These are phyloP conservation scores for Cutaneotrichosporon dermatis DNA, from an alignment of 1,284 basidiomycete genomes.

Conservation along the genomic window DNA sequence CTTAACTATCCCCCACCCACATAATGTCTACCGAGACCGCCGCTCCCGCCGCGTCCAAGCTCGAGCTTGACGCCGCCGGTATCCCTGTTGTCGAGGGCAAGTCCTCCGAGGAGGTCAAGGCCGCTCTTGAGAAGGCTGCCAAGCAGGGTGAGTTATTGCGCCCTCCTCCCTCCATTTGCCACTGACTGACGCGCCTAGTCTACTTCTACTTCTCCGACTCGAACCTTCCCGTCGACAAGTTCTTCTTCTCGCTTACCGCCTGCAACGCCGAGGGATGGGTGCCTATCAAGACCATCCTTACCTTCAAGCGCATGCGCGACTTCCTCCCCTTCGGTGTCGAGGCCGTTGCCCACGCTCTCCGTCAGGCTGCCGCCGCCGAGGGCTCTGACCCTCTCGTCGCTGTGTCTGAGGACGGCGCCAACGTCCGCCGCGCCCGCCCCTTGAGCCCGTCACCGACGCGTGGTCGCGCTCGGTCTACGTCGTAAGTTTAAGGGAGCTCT, in stretches of 20 bases:
- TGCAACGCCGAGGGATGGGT: constrained; percentile 81
- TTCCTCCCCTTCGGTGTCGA: constrained; percentile 59
- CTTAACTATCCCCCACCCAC: not conserved
- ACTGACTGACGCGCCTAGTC: constrained; percentile 54
- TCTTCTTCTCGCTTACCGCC: constrained; percentile 86
- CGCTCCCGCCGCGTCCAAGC: constrained; percentile 9
- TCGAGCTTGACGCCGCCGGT: constrained; percentile 17
- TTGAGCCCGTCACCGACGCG: constrained; percentile 60
- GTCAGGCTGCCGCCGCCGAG: constrained; percentile 45
- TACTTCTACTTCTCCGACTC: constrained; percentile 97
- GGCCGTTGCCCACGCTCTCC: constrained; percentile 65
- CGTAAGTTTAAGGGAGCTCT: too few species aligned
- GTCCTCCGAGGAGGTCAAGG: constrained; percentile 33
- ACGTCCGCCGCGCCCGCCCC: constrained; percentile 69
- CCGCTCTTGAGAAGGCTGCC: constrained; percentile 28
- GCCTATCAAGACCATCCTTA: constrained; percentile 76
- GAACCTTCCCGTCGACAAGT: constrained; percentile 96
- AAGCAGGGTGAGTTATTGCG: constrained; percentile 40
- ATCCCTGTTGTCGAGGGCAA: constrained; percentile 35
- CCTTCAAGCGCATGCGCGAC: constrained; percentile 94
- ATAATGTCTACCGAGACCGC: constrained; percentile 7
- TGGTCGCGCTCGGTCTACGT: constrained; percentile 78
- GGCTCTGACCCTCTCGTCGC: constrained; percentile 62
- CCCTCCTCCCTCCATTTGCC: not conserved
- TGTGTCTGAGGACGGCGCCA: constrained; percentile 62